Base-by-base conservation (phyloP, 2,329 filamentous ascomycete genomes). In the Colletotrichum spaethianum region DNA sequence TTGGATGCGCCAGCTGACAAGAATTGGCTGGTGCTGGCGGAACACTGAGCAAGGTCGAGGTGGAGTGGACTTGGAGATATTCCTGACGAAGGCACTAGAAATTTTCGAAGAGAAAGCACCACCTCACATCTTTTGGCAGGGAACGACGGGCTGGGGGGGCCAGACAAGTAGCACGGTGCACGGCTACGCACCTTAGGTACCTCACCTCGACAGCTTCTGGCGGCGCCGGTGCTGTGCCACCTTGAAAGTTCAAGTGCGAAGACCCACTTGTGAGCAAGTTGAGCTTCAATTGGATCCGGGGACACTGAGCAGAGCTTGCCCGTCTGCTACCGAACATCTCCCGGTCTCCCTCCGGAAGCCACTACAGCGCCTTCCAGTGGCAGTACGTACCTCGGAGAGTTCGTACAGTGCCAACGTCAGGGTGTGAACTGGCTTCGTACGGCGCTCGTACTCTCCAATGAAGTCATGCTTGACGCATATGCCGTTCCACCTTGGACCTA, bases 61-160 rank as follows among this genome's bases (percentile, higher is more conserved):
- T 60, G 59, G 66, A 72, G 66, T 64, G 66, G 60, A 44, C 26
- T 70, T 53, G 59, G 46, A 7, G 59, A 59, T 69, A 60, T 70
- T 72, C 70, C 59, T 69, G 53, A 70, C 65, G 70, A 72, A 70
- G 60, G 44, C 70, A 70, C 70, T 55, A 72, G 70, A 72, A 72
- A 64, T 72, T 72, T 72, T 72, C 28, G 59, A 52, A 50, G 70
- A 60, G 46, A 40, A 68, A 48, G n/a, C 57, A 72, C 65, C 65
- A 72, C 56, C 55, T 68, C 42, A 23, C 36, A 61, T 18, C 48
- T 46, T 46, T 16, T 3, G 31, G 50, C 63, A 65, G 64, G 36
- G 64, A 61, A 31, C 16, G n/a, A 40, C 36, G 23, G 26, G 12
- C 23, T 9, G 14, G 14, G 23, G 46, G 46, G 46, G n/a, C n/a